phyloP scores from a whole-genome alignment of 2,329 filamentous ascomycete genomes.

The Ophiostoma ips region DNA sequence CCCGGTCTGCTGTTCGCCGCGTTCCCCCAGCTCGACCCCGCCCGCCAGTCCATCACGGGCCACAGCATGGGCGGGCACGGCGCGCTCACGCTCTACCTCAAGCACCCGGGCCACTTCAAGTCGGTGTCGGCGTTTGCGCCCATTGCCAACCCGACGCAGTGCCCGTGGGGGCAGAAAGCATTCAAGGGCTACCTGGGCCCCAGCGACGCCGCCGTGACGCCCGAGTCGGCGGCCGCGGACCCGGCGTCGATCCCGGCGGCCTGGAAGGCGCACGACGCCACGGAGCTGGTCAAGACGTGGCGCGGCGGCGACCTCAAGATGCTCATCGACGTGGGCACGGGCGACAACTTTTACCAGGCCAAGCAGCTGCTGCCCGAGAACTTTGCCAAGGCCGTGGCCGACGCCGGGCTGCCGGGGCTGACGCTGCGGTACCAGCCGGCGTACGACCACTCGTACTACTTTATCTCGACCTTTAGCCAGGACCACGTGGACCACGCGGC shows the following conservation, averaged over 20 bases:
- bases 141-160: slow-evolving; percentile 71
- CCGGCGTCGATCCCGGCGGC: slow-evolving; percentile 33
- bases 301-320: slow-evolving; percentile 49
- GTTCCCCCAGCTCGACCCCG: slow-evolving; percentile 56
- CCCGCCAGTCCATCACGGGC: slow-evolving; percentile 69
- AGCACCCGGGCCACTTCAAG: slow-evolving; percentile 80
- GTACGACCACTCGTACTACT: slow-evolving; percentile 97
- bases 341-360: slow-evolving; percentile 93
- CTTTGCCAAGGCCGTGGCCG: slow-evolving; percentile 64
- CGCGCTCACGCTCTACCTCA: slow-evolving; percentile 80
- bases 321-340: slow-evolving; percentile 84
- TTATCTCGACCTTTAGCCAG: slow-evolving; percentile 79
- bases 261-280: slow-evolving; percentile 87
- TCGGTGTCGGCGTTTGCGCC: slow-evolving; percentile 84
- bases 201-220: slow-evolving; percentile 23
- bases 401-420: slow-evolving; percentile 58
- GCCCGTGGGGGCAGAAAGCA: slow-evolving; percentile 92
- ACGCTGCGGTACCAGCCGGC: slow-evolving; percentile 73
- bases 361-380: slow-evolving; percentile 90
- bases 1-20: slow-evolving; percentile 58
- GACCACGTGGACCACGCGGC: slow-evolving; percentile 89
- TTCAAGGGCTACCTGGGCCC: slow-evolving; percentile 82
- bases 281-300: slow-evolving; percentile 70
- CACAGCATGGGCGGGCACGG: slow-evolving; percentile 98
- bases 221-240: neutral